These are phyloP conservation scores for Fraxinus platypoda DNA, from an alignment of 305 asterid genomes.

Conservation along the genomic window DNA sequence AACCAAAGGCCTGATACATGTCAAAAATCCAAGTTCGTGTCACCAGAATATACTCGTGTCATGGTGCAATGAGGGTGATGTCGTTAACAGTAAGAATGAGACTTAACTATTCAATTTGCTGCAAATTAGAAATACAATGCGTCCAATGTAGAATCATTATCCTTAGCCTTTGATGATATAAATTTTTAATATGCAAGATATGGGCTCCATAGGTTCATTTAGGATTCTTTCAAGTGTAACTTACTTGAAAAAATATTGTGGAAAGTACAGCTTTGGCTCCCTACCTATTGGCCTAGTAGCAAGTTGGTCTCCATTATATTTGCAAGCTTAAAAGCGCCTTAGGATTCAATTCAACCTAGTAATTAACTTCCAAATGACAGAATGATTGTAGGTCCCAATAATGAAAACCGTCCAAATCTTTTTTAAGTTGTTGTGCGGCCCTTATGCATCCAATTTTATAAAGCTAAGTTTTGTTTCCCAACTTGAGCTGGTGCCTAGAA, in stretches of 20 bases:
- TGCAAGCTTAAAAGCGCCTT: not conserved
- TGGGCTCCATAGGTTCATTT: not conserved
- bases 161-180: not conserved
- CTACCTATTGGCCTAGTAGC: not conserved
- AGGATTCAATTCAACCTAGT: not conserved
- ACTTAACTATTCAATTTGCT: not conserved
- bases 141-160: not conserved
- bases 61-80: not conserved
- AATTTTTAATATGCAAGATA: not conserved
- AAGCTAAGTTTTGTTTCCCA: not conserved
- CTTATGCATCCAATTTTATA: not conserved
- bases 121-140: not conserved
- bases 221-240: not conserved
- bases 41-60: not conserved
- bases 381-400: not conserved
- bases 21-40: not conserved
- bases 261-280: not conserved
- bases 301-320: not conserved
- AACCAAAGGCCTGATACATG: slow-evolving; percentile 63
- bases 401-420: not conserved
- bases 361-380: not conserved
- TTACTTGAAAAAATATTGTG: not conserved
- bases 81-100: not conserved
- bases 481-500: not conserved
- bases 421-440: not conserved